These are phyloP conservation scores for Cytidiella melzeri DNA, from an alignment of 768 basidiomycete species.

Conservation along the genomic window DNA sequence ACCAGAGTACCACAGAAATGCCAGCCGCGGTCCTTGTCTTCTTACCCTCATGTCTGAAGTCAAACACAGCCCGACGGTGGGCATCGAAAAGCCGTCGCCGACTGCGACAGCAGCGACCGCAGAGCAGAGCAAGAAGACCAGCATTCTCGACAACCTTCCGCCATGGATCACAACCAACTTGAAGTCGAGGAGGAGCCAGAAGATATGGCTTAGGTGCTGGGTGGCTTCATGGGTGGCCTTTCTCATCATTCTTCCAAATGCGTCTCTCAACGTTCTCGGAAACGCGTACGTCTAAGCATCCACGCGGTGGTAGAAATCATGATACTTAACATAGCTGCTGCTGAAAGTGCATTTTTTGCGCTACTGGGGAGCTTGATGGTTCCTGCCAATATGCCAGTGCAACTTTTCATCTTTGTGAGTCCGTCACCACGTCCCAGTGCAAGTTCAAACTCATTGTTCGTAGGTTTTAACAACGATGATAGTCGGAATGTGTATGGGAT, in stretches of 20 bases:
- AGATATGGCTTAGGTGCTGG: constrained; percentile 36
- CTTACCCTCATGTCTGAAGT: background rate
- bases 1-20: too few species aligned
- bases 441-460: background rate
- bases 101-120: background rate
- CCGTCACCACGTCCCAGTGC: too few species aligned
- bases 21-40: background rate
- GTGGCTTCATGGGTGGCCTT: constrained; percentile 33
- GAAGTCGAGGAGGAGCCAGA: constrained; percentile 30
- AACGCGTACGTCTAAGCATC: constrained; percentile 30
- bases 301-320: background rate
- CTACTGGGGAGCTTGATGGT: constrained; percentile 36
- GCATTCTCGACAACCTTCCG: constrained; percentile 27
- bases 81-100: background rate
- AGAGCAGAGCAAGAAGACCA: background rate
- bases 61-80: background rate
- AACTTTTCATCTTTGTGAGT: constrained; percentile 43
- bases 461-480: constrained; percentile 39
- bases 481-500: constrained; percentile 43
- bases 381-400: constrained; percentile 43
- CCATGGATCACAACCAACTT: constrained; percentile 34
- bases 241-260: constrained; percentile 34
- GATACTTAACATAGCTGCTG: background rate
- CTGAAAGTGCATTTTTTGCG: constrained; percentile 39
- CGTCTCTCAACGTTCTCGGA: constrained; percentile 31